Evolutionary conservation across 371 early-diverging fungal genomes (phyloP).

Genomic region (Choanephora cucurbitarum): DNA sequence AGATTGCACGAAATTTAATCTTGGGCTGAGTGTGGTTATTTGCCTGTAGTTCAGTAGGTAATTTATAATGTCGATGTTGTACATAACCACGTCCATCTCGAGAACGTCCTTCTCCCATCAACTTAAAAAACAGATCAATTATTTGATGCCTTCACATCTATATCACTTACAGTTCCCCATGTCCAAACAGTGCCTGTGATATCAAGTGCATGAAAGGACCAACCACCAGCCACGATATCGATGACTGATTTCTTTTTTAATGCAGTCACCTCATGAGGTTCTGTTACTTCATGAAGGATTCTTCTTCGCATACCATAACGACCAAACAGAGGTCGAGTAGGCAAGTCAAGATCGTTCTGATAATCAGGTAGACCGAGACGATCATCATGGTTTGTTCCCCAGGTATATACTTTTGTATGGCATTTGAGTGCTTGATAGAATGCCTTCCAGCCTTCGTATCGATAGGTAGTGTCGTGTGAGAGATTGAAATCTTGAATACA

Average conservation of each 20-base stretch:
- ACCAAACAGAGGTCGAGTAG: no score
- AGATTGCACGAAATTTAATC: slow-evolving; percentile 9
- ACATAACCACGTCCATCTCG: neutral
- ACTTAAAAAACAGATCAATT: no score
- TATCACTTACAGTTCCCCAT: slow-evolving; percentile 47
- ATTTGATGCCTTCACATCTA: neutral
- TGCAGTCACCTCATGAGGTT: slow-evolving; percentile 8
- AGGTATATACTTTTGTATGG: slow-evolving; percentile 38
- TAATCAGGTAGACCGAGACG: slow-evolving; percentile 25
- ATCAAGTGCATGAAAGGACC: slow-evolving; percentile 52
- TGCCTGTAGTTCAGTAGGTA: slow-evolving; percentile 6
- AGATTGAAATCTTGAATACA: slow-evolving; percentile 38
- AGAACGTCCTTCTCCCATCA: no score
- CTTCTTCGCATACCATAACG: neutral
- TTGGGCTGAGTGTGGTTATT: slow-evolving; percentile 1
- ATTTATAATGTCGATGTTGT: slow-evolving; percentile 1
- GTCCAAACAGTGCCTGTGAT: slow-evolving; percentile 42
- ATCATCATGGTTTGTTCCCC: slow-evolving; percentile 43
- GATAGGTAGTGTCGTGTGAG: slow-evolving; percentile 31
- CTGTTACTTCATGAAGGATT: neutral
- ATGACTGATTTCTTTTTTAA: slow-evolving; percentile 4
- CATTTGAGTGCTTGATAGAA: slow-evolving; percentile 31
- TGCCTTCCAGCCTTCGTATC: slow-evolving; percentile 43
- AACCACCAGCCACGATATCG: slow-evolving; percentile 47
- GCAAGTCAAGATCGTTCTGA: neutral